phyloP scores from a whole-genome alignment of 805 yeast genomes.

The Yarrowia hollandica region DNA sequence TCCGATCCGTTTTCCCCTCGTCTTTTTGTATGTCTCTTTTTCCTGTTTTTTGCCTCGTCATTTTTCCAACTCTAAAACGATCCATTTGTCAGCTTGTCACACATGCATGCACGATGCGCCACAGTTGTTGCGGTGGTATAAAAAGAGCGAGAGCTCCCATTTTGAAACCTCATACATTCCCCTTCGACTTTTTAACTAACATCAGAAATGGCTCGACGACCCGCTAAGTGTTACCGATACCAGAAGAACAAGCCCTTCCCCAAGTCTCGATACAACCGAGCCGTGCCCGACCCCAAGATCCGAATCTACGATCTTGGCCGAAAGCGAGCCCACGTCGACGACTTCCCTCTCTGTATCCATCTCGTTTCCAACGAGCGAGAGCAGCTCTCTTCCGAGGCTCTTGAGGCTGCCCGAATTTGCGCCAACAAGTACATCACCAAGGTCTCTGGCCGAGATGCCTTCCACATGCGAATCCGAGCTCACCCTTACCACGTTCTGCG shows the following conservation, averaged over 20 bases:
- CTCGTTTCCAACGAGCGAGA: conserved; percentile 98
- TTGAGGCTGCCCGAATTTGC: conserved; percentile 99
- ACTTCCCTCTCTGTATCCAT: conserved; percentile 99
- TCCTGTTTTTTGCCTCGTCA: not conserved
- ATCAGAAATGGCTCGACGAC: conserved; percentile 98
- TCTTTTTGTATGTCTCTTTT: too few relatives aligned
- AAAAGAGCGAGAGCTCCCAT: not conserved
- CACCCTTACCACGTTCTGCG: conserved; percentile 99
- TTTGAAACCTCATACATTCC: too few relatives aligned
- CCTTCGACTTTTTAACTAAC: not conserved
- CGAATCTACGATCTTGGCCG: conserved; percentile 99
- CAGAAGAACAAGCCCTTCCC: conserved; percentile 99
- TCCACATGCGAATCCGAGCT: conserved; percentile 99
- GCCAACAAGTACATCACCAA: conserved; percentile 99
- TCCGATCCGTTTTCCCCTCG: too few relatives aligned
- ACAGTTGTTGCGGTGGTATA: not conserved
- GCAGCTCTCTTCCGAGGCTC: conserved; percentile 99
- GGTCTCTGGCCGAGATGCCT: conserved; percentile 96
- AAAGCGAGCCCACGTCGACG: conserved; percentile 99
- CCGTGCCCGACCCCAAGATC: conserved; percentile 99
- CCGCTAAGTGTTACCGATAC: conserved; percentile 99
- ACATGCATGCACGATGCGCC: not conserved
- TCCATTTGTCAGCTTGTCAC: conserved; percentile 19
- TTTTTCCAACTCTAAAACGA: not conserved
- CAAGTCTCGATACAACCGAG: conserved; percentile 99